A percentile compares a stretch with the other conserved stretches of the same genome.
Conservation (phyloP, 139 green algal species). For the Chlorella sorokiniana region DNA sequence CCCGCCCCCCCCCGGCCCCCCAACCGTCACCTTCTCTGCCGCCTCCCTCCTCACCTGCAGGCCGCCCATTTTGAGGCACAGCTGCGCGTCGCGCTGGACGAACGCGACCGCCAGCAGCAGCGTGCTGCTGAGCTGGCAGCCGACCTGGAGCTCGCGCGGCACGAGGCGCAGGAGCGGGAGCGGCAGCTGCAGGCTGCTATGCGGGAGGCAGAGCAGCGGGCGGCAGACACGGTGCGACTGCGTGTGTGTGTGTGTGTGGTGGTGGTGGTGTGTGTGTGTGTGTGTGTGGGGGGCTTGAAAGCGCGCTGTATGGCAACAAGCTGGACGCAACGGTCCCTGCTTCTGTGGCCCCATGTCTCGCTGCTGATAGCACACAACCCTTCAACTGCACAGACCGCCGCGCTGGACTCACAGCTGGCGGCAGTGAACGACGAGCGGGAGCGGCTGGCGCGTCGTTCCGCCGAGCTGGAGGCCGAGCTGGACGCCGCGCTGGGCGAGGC, state of each 20-base stretch:
- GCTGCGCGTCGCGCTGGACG: not conserved
- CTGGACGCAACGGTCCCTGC: no score
- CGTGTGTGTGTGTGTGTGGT: not conserved
- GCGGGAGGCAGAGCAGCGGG: not conserved
- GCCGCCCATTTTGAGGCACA: not conserved
- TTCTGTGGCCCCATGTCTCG: no score
- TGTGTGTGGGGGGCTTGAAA: no score
- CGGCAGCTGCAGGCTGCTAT: not conserved
- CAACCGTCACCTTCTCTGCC: no score
- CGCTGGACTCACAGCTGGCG: not conserved
- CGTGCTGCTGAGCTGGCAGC: not conserved
- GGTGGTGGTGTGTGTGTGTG: not conserved
- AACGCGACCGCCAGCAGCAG: not conserved
- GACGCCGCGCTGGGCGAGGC: not conserved
- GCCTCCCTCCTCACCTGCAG: not conserved
- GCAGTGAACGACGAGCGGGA: not conserved
- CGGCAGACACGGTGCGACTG: not conserved
- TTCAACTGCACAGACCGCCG: not conserved
- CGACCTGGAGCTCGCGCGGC: not conserved
- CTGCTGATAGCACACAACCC: not conserved
- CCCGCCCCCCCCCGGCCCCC: no score
- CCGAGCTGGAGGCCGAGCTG: not conserved
- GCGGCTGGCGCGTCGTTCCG: not conserved
- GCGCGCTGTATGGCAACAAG: no score
- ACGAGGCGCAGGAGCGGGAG: not conserved